Base-by-base conservation (phyloP, 768 basidiomycete genomes). In the Dacryopinax primogenitus region DNA sequence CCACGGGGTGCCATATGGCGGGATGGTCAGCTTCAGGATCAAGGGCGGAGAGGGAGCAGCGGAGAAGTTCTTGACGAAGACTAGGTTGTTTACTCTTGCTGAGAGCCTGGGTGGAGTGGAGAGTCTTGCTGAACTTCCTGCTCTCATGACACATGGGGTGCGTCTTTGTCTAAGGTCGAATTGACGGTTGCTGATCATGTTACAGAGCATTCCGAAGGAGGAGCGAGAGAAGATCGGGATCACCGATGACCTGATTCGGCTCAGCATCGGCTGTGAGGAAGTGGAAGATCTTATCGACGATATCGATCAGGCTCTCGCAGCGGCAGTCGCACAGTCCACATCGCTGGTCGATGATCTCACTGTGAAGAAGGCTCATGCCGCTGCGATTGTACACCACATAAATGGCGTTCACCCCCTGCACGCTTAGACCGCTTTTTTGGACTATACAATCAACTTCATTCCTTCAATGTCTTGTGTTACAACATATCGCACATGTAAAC, bases 81-180 rank as follows among this genome's bases (percentile, higher is more conserved):
- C 84, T 2, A 74, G 82, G 30, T 72, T 94, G 34, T 92, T 93
- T 71, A 81, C 85, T 28, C 79, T 97, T 13, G 94, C 93, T 0
- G 93, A 94, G 80, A 86, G 84, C 28, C 76, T 97, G 3, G 95
- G 95, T 1, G 95, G 93, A 0, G 90, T 96, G 3, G 95, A 98
- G 80, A 87, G 85, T 73, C 76, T 97, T 34, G 88, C 89, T 0
- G 93, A 97, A 74, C 80, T 88, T 47, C 94, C 93, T 0, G 84
- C 86, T 45, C 78, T 79, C 75, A 96, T 96, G 93, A 95, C 92
- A 7, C 94, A 96, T 73, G 86, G 83, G 21, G 75, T 74, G 65
- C 69, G 74, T 71, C 12, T 63, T 9, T 64, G 11, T 51, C 21
- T n/a, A 11, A 21, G 4, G 3, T 33, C 28, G 33, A 18, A 32